phyloP scores from a whole-genome alignment of 2,329 filamentous ascomycete genomes.

The Coniella lustricola region DNA sequence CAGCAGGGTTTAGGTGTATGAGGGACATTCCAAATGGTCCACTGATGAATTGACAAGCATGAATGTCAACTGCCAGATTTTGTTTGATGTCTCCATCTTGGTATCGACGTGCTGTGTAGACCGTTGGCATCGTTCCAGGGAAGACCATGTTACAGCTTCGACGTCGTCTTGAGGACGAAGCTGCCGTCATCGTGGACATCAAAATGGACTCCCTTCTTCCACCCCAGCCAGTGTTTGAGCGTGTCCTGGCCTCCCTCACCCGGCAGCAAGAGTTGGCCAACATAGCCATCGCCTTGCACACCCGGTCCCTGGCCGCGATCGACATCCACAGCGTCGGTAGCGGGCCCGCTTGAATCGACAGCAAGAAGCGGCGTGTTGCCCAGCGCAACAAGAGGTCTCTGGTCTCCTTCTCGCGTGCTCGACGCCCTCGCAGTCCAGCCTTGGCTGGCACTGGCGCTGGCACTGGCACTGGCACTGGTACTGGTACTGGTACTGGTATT shows the following conservation, averaged over 20 bases:
- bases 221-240: slow-evolving; percentile 68
- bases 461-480: too few species aligned
- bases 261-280: slow-evolving; percentile 48
- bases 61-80: too few species aligned
- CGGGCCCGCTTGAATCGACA: slow-evolving; percentile 39
- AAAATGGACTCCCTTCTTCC: slow-evolving; percentile 66
- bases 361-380: slow-evolving; percentile 61
- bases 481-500: too few species aligned
- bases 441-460: too few species aligned
- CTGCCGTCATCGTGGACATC: slow-evolving; percentile 53
- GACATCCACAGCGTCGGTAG: slow-evolving; percentile 23
- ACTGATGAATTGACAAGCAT: too few species aligned
- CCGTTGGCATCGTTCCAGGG: too few species aligned
- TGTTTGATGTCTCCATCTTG: too few species aligned
- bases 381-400: slow-evolving; percentile 64
- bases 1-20: too few species aligned
- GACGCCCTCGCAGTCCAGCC: too few species aligned
- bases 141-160: slow-evolving; percentile 33
- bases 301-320: slow-evolving; percentile 58
- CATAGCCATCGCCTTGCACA: slow-evolving; percentile 62
- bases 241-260: slow-evolving; percentile 67
- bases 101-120: too few species aligned
- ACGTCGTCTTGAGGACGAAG: slow-evolving; percentile 43
- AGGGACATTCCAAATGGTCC: too few species aligned
- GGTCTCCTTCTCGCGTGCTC: slow-evolving; percentile 52